Percentiles rank a stretch among this genome's conserved stretches.
These are phyloP conservation scores for Amniculicola lignicola DNA, from an alignment of 495 filamentous ascomycete genomes.

Conservation along the genomic window DNA sequence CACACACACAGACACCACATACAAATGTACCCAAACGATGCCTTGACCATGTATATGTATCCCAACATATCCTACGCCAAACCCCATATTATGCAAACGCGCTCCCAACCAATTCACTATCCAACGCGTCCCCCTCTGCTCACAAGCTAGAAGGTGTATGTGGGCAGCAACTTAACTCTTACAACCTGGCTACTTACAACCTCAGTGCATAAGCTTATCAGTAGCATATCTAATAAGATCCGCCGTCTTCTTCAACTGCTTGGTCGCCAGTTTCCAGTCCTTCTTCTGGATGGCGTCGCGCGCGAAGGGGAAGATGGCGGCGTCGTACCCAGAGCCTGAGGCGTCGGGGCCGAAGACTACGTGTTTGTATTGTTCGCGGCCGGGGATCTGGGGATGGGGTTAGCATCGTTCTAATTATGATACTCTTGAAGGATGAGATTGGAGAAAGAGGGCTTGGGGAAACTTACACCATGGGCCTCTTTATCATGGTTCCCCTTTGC, in stretches of 20 bases:
- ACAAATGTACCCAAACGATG: too few relatives aligned
- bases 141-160: too few relatives aligned
- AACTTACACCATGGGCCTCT: constrained; percentile 57
- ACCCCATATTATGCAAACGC: too few relatives aligned
- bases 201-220: constrained; percentile 49
- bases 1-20: too few relatives aligned
- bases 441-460: not conserved
- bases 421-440: not conserved
- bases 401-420: too few relatives aligned
- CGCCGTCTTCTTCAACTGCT: constrained; percentile 70
- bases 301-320: constrained; percentile 78
- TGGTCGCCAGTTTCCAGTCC: constrained; percentile 68
- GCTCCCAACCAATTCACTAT: too few relatives aligned
- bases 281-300: constrained; percentile 70
- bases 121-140: too few relatives aligned
- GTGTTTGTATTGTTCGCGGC: constrained; percentile 92
- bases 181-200: too few relatives aligned
- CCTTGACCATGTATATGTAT: too few relatives aligned
- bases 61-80: too few relatives aligned
- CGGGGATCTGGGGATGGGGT: constrained; percentile 83
- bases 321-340: constrained; percentile 68
- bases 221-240: constrained; percentile 64
- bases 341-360: constrained; percentile 79
- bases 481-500: constrained; percentile 50
- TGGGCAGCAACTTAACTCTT: too few relatives aligned